Evolutionary conservation across 2,329 filamentous ascomycete genomes (phyloP).

Genomic region (Sporothrix curviconia): DNA sequence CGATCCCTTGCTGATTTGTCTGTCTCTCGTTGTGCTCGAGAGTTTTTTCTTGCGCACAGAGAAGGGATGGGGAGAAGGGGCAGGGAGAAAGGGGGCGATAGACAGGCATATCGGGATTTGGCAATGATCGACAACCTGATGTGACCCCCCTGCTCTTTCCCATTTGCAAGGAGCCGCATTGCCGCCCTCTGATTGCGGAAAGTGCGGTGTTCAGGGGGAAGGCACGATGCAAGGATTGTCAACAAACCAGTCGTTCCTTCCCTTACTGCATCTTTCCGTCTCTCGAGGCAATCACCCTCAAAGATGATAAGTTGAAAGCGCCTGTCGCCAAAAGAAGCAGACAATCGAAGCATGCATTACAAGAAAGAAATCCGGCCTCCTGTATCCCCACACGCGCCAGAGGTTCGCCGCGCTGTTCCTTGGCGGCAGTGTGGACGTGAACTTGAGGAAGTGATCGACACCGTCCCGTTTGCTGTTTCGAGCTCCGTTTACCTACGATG

Average conservation of each 20-base stretch:
- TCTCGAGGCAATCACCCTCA: too few relatives aligned
- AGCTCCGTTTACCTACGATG: too few relatives aligned
- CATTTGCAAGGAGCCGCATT: not conserved
- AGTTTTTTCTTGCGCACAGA: too few relatives aligned
- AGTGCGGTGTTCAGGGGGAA: not conserved
- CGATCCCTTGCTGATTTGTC: not conserved
- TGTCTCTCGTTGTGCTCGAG: not conserved
- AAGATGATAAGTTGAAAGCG: not conserved
- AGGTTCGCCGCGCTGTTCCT: not conserved
- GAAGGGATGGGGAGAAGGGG: conserved; percentile 3
- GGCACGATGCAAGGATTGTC: not conserved
- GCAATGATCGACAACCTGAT: not conserved
- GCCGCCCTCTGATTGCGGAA: not conserved
- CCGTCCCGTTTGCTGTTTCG: not conserved
- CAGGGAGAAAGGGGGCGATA: not conserved
- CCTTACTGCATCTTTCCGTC: not conserved
- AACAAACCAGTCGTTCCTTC: not conserved
- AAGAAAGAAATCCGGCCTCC: not conserved
- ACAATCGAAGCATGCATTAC: too few relatives aligned
- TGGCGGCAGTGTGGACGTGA: not conserved
- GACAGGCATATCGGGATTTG: not conserved
- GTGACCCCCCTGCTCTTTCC: not conserved
- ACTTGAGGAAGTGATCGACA: not conserved
- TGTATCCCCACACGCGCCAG: not conserved
- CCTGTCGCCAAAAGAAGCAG: not conserved